Evolutionary conservation across 768 basidiomycete genomes (phyloP).

Genomic region (Mycena pura): DNA sequence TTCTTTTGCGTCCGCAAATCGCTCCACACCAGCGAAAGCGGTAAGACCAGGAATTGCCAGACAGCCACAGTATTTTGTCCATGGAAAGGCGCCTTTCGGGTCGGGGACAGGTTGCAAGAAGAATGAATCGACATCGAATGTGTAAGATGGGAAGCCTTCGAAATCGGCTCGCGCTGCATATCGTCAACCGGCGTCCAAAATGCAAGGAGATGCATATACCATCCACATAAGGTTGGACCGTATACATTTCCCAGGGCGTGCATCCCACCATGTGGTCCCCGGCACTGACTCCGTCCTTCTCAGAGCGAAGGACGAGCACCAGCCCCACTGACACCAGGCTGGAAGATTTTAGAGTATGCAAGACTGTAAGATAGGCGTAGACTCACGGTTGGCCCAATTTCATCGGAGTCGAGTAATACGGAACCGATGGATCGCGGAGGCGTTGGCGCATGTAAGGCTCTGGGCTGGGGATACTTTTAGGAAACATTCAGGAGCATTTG

Average conservation of each 20-base stretch:
- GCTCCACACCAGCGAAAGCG: neutral
- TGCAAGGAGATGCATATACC: neutral
- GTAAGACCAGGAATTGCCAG: neutral
- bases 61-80: neutral
- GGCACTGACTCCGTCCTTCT: neutral
- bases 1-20: neutral
- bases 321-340: constrained; percentile 14
- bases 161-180: neutral
- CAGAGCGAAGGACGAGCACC: constrained; percentile 16
- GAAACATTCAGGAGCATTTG: neutral
- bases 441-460: constrained; percentile 23
- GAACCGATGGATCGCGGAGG: constrained; percentile 31
- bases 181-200: neutral
- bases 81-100: neutral
- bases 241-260: constrained; percentile 7
- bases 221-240: constrained; percentile 4
- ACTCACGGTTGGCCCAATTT: constrained; percentile 15
- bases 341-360: neutral
- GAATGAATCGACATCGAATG: neutral
- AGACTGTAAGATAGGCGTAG: neutral
- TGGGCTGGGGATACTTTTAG: constrained; percentile 9
- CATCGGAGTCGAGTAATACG: neutral
- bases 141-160: neutral
- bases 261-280: neutral
- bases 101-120: neutral